These are phyloP conservation scores for Acorus calamus DNA, from an alignment of 106 monocot genomes.

Conservation along the genomic window DNA sequence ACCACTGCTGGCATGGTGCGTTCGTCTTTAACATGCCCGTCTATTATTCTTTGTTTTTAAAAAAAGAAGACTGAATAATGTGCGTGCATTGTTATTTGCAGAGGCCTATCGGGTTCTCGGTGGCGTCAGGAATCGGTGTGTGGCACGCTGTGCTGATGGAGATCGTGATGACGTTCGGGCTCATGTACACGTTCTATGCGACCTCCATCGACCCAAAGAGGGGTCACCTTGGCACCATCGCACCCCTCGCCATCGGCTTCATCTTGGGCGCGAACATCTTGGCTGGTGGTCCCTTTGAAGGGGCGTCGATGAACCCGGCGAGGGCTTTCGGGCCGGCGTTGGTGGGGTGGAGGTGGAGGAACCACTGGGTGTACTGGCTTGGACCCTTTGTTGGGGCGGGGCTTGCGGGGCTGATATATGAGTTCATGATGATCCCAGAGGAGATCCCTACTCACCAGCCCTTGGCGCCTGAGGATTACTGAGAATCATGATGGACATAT, in stretches of 20 bases:
- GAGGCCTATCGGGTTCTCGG: slow-evolving; percentile 45
- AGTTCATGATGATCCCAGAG: slow-evolving; percentile 54
- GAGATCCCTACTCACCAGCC: slow-evolving; percentile 58
- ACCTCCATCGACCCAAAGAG: slow-evolving; percentile 73
- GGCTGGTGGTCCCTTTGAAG: slow-evolving; percentile 74
- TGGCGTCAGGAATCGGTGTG: slow-evolving; percentile 40
- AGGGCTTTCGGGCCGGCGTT: slow-evolving; percentile 71
- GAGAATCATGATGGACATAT: no score
- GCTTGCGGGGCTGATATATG: slow-evolving; percentile 67
- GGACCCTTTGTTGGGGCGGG: slow-evolving; percentile 64
- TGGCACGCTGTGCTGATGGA: slow-evolving; percentile 58
- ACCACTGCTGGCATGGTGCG: slow-evolving; percentile 19
- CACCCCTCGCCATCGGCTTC: slow-evolving; percentile 66
- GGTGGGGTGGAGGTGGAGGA: slow-evolving; percentile 62
- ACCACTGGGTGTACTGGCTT: slow-evolving; percentile 88
- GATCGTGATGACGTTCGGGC: slow-evolving; percentile 72
- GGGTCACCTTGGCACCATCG: slow-evolving; percentile 51
- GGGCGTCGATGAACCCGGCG: slow-evolving; percentile 88
- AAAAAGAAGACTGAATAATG: no score
- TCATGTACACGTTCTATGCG: slow-evolving; percentile 68
- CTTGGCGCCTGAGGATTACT: slow-evolving; percentile 79
- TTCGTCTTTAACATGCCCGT: neutral
- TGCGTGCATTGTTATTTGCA: slow-evolving; percentile 11
- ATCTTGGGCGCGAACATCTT: slow-evolving; percentile 73
- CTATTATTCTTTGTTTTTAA: neutral